Base-by-base conservation (phyloP, 768 basidiomycete genomes). In the Naganishia kalamii region DNA sequence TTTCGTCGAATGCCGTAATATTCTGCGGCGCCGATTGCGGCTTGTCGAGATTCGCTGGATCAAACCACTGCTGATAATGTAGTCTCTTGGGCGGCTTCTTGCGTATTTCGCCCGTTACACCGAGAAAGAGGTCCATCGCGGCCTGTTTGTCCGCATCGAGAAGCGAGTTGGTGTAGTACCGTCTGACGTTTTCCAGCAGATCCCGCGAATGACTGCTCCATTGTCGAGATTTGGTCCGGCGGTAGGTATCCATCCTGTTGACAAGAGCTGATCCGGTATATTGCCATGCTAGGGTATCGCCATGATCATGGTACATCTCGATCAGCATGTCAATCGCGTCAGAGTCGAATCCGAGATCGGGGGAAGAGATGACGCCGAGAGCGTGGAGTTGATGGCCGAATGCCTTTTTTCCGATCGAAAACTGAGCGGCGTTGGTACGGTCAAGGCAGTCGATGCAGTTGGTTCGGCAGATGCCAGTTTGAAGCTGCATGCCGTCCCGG, bases 361-460 rank as follows among this genome's bases (percentile, higher is more conserved):
- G 92, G 64, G 81, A 86, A 21, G 87, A 85, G 8, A 96, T 86
- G 17, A 98, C 83, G 0, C 96, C 96, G 3, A 99, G 85, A 0
- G 92, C 93, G 75, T 94, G 90, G 8, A 99, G 82, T 75, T 99
- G 96, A 77, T 97, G 92, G 0, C 92, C 93, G 19, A 99, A 81
- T 0, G 89, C 96, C 23, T 89, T 86, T 77, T 96, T 94, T 1
- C 92, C 96, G 66, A 97, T 93, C 0, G 94, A 91, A 73, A 97
- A 97, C 72, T 97, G 93, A 0, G 91, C 92, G 3, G 92, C 91
- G 71, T 98, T 98, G 3, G 94, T 98, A 12, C 94, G 86, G 77
- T 96, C 92, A 15, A 99, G 80, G 72, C 94, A 99, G 72, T 99
- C 94, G 0, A 99, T 92, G 72, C 96, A 99, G 72, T 99, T 99